phyloP scores from a whole-genome alignment of 169 alveolate genomes.

The Babesia caballi region DNA sequence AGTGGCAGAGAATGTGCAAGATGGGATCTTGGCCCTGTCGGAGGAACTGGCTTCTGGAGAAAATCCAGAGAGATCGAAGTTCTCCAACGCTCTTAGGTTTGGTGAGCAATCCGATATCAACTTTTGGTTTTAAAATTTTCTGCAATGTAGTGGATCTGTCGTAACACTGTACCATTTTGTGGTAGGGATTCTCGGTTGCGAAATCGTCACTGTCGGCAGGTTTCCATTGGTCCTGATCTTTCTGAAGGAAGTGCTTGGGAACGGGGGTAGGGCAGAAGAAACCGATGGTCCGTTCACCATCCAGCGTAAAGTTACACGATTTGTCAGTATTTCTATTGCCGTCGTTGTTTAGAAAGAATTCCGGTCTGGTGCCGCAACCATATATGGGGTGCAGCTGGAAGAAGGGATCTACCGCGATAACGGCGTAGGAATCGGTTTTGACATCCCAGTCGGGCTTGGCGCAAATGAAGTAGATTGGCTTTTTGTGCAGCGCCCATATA shows the following conservation, averaged over 20 bases:
- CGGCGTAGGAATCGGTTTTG: not conserved
- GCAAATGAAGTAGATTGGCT: slow-evolving; percentile 48
- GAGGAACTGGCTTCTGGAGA: not conserved
- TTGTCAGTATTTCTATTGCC: not conserved
- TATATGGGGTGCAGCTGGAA: not conserved
- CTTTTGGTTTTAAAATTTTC: not conserved
- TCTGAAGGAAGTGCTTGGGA: slow-evolving; percentile 47
- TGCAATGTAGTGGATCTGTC: slow-evolving; percentile 7
- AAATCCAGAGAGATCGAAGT: slow-evolving; percentile 53
- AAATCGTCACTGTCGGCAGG: not conserved
- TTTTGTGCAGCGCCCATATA: slow-evolving; percentile 11
- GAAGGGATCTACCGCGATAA: slow-evolving; percentile 39
- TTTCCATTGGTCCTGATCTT: slow-evolving; percentile 29
- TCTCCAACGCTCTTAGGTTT: slow-evolving; percentile 9
- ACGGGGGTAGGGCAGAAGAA: slow-evolving; percentile 44
- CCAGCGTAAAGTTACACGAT: slow-evolving; percentile 9
- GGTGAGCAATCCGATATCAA: not conserved
- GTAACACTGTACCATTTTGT: slow-evolving; percentile 20
- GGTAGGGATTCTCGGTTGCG: slow-evolving; percentile 30
- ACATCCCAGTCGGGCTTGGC: not conserved
- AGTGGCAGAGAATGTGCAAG: not conserved
- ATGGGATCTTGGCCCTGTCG: not conserved
- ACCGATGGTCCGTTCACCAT: not conserved
- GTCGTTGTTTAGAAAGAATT: slow-evolving; percentile 18
- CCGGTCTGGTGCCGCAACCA: slow-evolving; percentile 55